A percentile compares a stretch with the other conserved stretches of the same genome.
Conservation (phyloP, 176 grass and related monocot genomes). For the Ananas comosus region DNA sequence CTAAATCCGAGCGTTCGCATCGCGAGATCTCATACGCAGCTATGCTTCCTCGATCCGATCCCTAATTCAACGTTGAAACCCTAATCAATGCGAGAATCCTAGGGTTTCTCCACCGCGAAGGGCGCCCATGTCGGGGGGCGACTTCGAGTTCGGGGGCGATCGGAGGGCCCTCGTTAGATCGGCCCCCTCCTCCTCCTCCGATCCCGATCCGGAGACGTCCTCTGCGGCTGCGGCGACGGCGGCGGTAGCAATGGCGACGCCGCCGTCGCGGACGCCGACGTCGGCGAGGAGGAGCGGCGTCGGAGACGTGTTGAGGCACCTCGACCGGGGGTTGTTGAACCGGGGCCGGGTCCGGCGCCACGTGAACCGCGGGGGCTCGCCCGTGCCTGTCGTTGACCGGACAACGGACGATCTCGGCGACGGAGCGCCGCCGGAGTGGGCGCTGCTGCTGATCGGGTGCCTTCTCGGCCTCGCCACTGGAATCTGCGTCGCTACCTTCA, state of each 20-base stretch:
- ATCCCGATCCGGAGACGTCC: conserved; percentile 20
- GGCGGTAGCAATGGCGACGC: conserved; percentile 14
- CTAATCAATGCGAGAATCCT: not conserved
- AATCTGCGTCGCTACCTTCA: conserved; percentile 82
- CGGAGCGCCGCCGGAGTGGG: conserved; percentile 97
- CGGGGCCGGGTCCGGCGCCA: not conserved
- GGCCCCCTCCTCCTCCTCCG: conserved; percentile 28
- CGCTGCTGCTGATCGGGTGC: conserved; percentile 84
- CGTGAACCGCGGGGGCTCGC: not conserved
- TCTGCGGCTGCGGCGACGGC: conserved; percentile 3
- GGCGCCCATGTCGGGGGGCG: conserved; percentile 44
- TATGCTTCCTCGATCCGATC: not conserved
- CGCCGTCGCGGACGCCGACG: not conserved
- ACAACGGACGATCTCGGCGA: conserved; percentile 56
- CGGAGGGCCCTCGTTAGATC: conserved; percentile 30
- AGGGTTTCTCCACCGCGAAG: not conserved
- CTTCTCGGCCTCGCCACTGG: conserved; percentile 86
- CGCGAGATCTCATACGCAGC: not conserved
- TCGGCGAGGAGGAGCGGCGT: conserved; percentile 40
- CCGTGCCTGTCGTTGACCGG: not conserved
- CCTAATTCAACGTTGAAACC: not conserved
- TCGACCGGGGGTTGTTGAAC: conserved; percentile 18
- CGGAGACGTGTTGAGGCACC: conserved; percentile 15
- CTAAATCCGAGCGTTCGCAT: not conserved
- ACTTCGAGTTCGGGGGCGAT: conserved; percentile 45